Conservation (phyloP, 176 grass and related monocot species). For the Urochloa ruziziensis region DNA sequence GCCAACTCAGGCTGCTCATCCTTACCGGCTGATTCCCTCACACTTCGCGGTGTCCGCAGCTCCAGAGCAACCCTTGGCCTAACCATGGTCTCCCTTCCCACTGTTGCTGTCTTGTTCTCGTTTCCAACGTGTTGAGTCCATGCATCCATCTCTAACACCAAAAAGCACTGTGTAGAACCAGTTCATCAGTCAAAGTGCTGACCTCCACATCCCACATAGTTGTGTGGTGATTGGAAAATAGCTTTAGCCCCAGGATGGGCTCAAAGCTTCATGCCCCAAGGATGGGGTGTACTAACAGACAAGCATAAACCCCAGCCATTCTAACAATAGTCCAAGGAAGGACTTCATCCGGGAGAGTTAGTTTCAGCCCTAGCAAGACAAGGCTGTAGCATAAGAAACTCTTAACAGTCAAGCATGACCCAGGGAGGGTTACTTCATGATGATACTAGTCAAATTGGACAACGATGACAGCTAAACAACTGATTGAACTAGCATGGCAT, state of each 20-base stretch:
- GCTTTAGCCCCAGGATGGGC: constrained; percentile 86
- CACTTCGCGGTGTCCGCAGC: constrained; percentile 74
- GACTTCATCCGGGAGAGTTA: constrained; percentile 40
- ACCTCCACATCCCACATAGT: constrained; percentile 54
- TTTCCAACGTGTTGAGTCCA: constrained; percentile 59
- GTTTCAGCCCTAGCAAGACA: constrained; percentile 45
- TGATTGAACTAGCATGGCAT: constrained; percentile 33
- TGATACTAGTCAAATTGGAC: constrained; percentile 49
- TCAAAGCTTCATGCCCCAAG: constrained; percentile 63
- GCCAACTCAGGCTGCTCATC: constrained; percentile 64
- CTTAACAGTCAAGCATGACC: constrained; percentile 58
- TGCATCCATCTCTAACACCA: constrained; percentile 59
- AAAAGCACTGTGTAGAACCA: constrained; percentile 38
- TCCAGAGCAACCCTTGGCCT: constrained; percentile 95
- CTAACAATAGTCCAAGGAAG: constrained; percentile 60
- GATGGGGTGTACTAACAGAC: constrained; percentile 74
- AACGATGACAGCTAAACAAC: constrained; percentile 37
- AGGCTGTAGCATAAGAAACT: constrained; percentile 43
- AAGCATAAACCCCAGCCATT: constrained; percentile 51
- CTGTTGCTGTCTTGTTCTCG: constrained; percentile 38
- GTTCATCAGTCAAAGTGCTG: constrained; percentile 41
- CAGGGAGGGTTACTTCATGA: constrained; percentile 32
- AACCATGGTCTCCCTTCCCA: constrained; percentile 78
- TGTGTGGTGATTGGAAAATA: constrained; percentile 58
- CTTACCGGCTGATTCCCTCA: constrained; percentile 74